Conservation (phyloP, 139 green algal genomes). For the Chlamydomonas urium region DNA sequence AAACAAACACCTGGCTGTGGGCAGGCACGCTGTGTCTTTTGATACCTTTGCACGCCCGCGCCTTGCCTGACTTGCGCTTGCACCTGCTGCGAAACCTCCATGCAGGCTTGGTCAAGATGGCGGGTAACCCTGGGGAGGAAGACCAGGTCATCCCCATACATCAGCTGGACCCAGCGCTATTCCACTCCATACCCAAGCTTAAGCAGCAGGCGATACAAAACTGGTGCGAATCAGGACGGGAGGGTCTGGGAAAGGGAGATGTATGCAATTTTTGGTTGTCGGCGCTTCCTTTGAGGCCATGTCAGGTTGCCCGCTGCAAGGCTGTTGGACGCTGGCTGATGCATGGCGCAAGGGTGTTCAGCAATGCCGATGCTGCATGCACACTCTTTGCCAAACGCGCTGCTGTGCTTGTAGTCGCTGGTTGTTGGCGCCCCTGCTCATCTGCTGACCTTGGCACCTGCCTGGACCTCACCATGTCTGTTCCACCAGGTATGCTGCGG, state of each 20-base stretch:
- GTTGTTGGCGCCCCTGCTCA: background rate
- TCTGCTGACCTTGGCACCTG: background rate
- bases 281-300: background rate
- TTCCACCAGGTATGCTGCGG: constrained; percentile 34
- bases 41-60: no score
- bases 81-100: no score
- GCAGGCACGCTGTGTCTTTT: no score
- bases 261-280: no score
- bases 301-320: background rate
- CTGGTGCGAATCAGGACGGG: constrained; percentile 22
- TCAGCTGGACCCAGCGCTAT: constrained; percentile 26
- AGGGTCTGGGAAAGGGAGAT: background rate
- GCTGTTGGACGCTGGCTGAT: background rate
- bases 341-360: background rate
- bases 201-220: constrained; percentile 44
- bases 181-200: constrained; percentile 43
- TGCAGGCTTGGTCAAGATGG: constrained; percentile 24
- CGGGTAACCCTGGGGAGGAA: background rate
- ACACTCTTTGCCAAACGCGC: background rate
- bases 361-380: background rate
- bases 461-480: background rate
- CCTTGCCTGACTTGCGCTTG: no score
- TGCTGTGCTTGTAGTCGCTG: background rate
- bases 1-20: no score
- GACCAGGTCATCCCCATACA: constrained; percentile 22